Percentiles rank a stretch among this genome's conserved stretches.
Conservation (phyloP, 495 filamentous ascomycete species). For the Penicillium turbatum region DNA sequence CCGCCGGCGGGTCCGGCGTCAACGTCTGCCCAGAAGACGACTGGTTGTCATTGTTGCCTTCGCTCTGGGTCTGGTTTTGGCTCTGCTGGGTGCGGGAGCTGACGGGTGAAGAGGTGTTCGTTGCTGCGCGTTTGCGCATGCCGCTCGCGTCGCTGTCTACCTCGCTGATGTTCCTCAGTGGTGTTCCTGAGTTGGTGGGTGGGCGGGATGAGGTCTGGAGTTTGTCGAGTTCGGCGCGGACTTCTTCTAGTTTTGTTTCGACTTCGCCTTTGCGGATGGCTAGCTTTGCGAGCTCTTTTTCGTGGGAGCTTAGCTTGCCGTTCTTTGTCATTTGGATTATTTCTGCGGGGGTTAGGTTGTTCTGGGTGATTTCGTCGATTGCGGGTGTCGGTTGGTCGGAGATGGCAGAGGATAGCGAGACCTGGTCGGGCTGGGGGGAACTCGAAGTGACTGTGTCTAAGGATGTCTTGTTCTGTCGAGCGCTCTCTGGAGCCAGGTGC, state of each 20-base stretch:
- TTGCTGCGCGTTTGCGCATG: constrained; percentile 37
- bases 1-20: constrained; percentile 14
- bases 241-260: constrained; percentile 60
- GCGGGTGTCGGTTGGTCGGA: constrained; percentile 20
- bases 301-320: constrained; percentile 48
- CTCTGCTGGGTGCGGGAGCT: constrained; percentile 59
- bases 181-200: background rate
- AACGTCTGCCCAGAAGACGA: constrained; percentile 4
- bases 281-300: constrained; percentile 73
- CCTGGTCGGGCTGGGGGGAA: constrained; percentile 9
- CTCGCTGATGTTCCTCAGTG: constrained; percentile 25
- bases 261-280: constrained; percentile 64
- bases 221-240: constrained; percentile 40
- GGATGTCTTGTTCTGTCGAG: constrained; percentile 9
- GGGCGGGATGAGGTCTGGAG: constrained; percentile 31
- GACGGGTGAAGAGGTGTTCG: constrained; percentile 53
- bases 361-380: constrained; percentile 19
- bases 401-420: constrained; percentile 20
- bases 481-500: constrained; percentile 8
- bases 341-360: constrained; percentile 22
- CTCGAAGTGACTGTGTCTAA: background rate
- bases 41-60: constrained; percentile 11
- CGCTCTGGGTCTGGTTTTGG: constrained; percentile 1
- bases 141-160: constrained; percentile 40
- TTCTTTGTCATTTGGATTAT: constrained; percentile 30